Percentiles rank a stretch among this genome's conserved stretches.
Evolutionary conservation across 164 flowering plant species (phyloP).

Genomic region (Dillenia turbinata): DNA sequence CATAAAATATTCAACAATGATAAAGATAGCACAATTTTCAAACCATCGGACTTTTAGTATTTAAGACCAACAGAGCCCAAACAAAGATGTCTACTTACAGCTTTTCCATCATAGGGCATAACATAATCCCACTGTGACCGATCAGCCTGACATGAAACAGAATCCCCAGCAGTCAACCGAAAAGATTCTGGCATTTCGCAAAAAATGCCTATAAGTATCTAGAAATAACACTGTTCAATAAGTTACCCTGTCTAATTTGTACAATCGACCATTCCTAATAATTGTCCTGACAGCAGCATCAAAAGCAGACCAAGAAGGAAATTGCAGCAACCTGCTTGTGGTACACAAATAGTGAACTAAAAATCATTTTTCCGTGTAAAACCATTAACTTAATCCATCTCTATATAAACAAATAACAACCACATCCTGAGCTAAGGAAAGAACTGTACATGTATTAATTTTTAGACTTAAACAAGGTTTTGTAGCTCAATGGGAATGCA

Average conservation of each 20-base stretch:
- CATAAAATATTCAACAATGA: neutral
- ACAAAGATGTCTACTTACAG: conserved; percentile 36
- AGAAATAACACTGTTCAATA: neutral
- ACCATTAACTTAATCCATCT: neutral
- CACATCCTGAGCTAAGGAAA: neutral
- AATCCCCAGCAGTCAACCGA: neutral
- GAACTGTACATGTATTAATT: neutral
- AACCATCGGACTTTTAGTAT: too few relatives aligned
- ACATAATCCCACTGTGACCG: conserved; percentile 46
- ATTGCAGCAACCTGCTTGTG: conserved; percentile 43
- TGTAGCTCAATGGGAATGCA: too few relatives aligned
- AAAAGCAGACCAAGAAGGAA: conserved; percentile 26
- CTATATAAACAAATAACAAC: neutral
- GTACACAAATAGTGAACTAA: conserved; percentile 10
- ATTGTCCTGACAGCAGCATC: conserved; percentile 23
- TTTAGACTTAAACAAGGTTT: too few relatives aligned
- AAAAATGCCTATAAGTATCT: too few relatives aligned
- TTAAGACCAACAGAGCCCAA: neutral
- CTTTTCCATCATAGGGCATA: conserved; percentile 55
- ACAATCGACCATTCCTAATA: conserved; percentile 28
- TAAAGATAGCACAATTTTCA: neutral
- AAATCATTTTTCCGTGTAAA: neutral
- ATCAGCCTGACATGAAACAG: conserved; percentile 31
- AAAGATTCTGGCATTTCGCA: too few relatives aligned
- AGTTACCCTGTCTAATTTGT: conserved; percentile 50